A percentile compares a stretch with the other conserved stretches of the same genome.
phyloP scores from a whole-genome alignment of 495 filamentous ascomycete species.

The Immersiella caudata region DNA sequence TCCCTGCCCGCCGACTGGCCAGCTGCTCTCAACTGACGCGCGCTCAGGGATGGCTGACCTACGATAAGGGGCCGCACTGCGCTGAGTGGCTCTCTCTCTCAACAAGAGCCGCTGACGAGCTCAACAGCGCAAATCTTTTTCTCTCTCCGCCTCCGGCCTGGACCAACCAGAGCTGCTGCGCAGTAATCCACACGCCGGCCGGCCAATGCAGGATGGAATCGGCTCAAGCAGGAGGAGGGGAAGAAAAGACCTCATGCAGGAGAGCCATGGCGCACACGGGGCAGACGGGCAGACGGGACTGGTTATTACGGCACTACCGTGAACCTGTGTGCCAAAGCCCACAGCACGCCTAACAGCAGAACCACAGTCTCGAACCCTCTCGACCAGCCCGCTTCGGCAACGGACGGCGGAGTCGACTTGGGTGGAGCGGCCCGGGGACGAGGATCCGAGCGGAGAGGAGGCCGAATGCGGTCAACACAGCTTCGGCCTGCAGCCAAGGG shows the following conservation, averaged over 20 bases:
- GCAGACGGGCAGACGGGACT: not conserved
- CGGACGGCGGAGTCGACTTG: slow-evolving; percentile 6
- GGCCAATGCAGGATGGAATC: slow-evolving; percentile 33
- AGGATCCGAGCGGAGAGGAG: slow-evolving; percentile 30
- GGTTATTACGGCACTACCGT: not conserved
- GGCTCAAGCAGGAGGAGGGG: slow-evolving; percentile 20
- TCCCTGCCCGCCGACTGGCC: slow-evolving; percentile 6
- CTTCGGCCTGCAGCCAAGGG: slow-evolving; percentile 21
- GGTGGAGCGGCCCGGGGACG: slow-evolving; percentile 30
- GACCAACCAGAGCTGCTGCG: slow-evolving; percentile 27
- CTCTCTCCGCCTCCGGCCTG: not conserved
- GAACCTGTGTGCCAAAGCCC: not conserved
- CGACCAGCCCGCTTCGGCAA: slow-evolving; percentile 24
- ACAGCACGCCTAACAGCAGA: not conserved
- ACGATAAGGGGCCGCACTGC: slow-evolving; percentile 16
- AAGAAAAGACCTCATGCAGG: slow-evolving; percentile 28
- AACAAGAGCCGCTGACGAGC: slow-evolving; percentile 3
- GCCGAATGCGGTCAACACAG: slow-evolving; percentile 24
- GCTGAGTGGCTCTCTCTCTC: not conserved
- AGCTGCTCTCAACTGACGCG: not conserved
- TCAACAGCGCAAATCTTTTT: not conserved
- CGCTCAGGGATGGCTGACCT: slow-evolving; percentile 4
- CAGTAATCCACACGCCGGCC: slow-evolving; percentile 18
- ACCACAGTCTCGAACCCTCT: not conserved
- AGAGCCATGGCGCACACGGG: slow-evolving; percentile 20